phyloP scores from a whole-genome alignment of 805 yeast genomes.

The Maudiozyma turicensis region DNA sequence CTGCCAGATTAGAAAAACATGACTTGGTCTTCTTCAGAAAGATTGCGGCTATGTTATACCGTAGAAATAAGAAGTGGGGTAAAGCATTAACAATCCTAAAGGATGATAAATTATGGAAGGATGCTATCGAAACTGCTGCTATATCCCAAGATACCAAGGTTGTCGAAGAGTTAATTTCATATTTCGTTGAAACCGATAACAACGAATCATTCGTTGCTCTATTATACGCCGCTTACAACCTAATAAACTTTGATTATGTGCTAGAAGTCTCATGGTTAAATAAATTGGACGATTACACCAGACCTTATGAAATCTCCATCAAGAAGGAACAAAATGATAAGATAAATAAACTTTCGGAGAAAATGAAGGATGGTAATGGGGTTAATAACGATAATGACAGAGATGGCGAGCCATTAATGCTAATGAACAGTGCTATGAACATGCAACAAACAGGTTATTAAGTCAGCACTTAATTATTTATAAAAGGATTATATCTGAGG shows the following conservation, averaged over 20 bases:
- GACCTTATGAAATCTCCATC: constrained; percentile 83
- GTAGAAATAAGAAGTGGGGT: constrained; percentile 88
- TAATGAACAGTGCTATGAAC: constrained; percentile 73
- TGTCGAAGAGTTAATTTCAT: constrained; percentile 78
- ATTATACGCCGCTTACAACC: constrained; percentile 74
- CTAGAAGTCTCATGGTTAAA: constrained; percentile 88
- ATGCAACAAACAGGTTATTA: constrained; percentile 67
- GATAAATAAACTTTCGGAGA: constrained; percentile 55
- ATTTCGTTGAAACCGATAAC: constrained; percentile 94
- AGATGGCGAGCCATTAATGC: constrained; percentile 63
- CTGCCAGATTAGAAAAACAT: constrained; percentile 87
- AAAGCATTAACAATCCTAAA: constrained; percentile 84
- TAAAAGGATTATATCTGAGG: constrained; percentile 4
- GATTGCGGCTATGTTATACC: constrained; percentile 87
- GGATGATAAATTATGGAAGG: constrained; percentile 89
- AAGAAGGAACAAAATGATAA: constrained; percentile 69
- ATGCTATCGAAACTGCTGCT: constrained; percentile 87
- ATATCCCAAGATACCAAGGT: constrained; percentile 68
- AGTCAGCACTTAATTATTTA: constrained; percentile 12
- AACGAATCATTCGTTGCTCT: constrained; percentile 91
- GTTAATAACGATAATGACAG: constrained; percentile 43
- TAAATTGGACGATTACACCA: constrained; percentile 70
- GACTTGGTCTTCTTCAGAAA: constrained; percentile 87
- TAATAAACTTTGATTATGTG: constrained; percentile 73
- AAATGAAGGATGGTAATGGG: constrained; percentile 53